phyloP scores from a whole-genome alignment of 2,329 filamentous ascomycete genomes.

The Aspergillus fijiensis region DNA sequence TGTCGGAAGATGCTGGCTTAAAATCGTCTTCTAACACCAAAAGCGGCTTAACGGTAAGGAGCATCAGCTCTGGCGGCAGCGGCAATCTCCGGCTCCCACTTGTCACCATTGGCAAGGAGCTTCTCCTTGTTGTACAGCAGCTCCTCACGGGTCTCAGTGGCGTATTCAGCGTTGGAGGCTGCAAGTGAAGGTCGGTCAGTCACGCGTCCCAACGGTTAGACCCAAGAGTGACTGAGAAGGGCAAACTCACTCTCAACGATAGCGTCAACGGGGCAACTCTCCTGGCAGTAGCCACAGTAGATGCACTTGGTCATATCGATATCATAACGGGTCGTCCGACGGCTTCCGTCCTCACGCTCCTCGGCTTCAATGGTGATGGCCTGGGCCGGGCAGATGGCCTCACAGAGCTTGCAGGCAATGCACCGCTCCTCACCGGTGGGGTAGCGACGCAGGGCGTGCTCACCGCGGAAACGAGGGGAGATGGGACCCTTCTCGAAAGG shows the following conservation, averaged over 20 bases:
- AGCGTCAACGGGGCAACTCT: conserved; percentile 96
- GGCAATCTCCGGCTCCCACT: conserved; percentile 97
- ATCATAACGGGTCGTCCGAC: conserved; percentile 95
- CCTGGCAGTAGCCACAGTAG: conserved; percentile 99
- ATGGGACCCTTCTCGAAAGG: conserved; percentile 99
- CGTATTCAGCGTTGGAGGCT: conserved; percentile 72
- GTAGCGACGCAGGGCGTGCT: conserved; percentile 94
- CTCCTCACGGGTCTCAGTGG: conserved; percentile 82
- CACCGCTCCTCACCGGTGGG: conserved; percentile 97
- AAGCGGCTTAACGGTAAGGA: conserved; percentile 70
- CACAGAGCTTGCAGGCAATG: conserved; percentile 99
- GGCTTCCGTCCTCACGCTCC: conserved; percentile 92
- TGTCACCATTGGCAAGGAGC: conserved; percentile 82
- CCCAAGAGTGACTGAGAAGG: neutral
- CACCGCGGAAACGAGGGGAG: conserved; percentile 94
- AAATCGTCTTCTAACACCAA: neutral
- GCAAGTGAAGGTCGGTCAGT: conserved; percentile 13
- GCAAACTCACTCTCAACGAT: conserved; percentile 67
- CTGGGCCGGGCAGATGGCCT: conserved; percentile 95
- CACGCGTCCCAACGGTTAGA: conserved; percentile 16
- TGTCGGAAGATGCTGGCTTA: neutral
- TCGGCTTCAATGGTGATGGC: conserved; percentile 99
- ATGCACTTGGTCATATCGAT: conserved; percentile 99
- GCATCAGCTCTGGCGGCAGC: conserved; percentile 89
- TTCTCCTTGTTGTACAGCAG: conserved; percentile 98